Percentiles rank a stretch among this genome's conserved stretches.
Evolutionary conservation across 2,329 filamentous ascomycete genomes (phyloP).

Genomic region (Alternaria dauci): DNA sequence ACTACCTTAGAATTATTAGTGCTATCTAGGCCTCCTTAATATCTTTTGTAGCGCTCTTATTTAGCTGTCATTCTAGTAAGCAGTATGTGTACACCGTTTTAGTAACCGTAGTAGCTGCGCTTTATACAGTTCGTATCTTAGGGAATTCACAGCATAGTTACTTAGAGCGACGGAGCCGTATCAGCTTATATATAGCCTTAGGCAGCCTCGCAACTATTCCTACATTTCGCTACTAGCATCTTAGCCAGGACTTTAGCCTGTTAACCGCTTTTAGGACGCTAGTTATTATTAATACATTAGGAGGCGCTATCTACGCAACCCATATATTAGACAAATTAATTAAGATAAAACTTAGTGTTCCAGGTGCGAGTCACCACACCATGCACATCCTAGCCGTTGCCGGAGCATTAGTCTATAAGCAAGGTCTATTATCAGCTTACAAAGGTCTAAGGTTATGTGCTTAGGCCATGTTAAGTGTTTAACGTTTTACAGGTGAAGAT

Average conservation of each 20-base stretch:
- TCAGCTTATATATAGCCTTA: too few relatives aligned
- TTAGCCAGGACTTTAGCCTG: background rate
- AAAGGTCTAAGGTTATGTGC: background rate
- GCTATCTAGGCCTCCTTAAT: too few relatives aligned
- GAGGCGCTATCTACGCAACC: constrained; percentile 17
- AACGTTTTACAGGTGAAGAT: too few relatives aligned
- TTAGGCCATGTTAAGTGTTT: background rate
- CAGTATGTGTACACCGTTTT: too few relatives aligned
- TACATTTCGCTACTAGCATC: background rate
- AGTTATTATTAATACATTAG: constrained; percentile 11
- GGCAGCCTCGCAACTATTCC: too few relatives aligned
- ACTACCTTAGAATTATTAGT: too few relatives aligned
- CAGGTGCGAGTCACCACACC: constrained; percentile 9
- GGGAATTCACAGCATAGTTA: too few relatives aligned
- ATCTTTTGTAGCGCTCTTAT: too few relatives aligned
- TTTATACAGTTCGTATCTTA: too few relatives aligned
- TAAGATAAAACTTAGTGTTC: constrained; percentile 12
- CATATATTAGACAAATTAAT: constrained; percentile 13
- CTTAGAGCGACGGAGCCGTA: too few relatives aligned
- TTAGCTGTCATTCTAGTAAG: too few relatives aligned
- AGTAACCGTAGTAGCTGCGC: too few relatives aligned
- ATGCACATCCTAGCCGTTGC: constrained; percentile 13
- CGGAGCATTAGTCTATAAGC: constrained; percentile 11
- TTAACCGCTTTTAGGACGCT: constrained; percentile 8
- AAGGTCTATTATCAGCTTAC: constrained; percentile 9